Percentiles rank a stretch among this genome's conserved stretches.
phyloP scores from a whole-genome alignment of 2,329 filamentous ascomycete genomes.

The Penicillium expansum region DNA sequence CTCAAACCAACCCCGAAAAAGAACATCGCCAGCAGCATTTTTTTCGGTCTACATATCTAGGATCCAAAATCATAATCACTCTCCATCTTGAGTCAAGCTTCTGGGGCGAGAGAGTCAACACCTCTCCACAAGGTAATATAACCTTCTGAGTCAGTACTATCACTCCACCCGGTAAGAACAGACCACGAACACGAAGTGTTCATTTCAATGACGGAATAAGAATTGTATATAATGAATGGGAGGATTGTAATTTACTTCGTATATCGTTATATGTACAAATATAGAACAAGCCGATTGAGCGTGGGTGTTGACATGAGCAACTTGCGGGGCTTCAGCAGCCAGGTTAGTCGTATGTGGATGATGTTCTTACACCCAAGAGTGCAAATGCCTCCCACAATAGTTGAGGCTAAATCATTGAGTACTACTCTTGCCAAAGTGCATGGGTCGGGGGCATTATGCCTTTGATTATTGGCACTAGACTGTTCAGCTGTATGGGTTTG shows the following conservation, averaged over 20 bases:
- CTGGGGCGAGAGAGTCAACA: neutral
- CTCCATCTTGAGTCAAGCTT: neutral
- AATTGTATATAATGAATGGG: neutral
- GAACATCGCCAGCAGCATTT: too few relatives aligned
- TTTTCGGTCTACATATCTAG: too few relatives aligned
- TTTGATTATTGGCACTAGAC: conserved; percentile 3
- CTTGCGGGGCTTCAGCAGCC: too few relatives aligned
- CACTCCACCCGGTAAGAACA: neutral
- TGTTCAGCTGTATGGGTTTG: conserved; percentile 25
- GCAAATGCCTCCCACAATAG: neutral
- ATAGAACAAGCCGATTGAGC: neutral
- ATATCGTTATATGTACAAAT: neutral
- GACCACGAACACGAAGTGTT: neutral
- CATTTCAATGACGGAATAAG: neutral
- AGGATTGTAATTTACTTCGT: neutral
- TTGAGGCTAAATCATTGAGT: neutral
- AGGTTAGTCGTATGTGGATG: neutral
- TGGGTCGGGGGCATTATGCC: neutral
- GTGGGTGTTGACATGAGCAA: neutral
- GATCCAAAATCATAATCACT: neutral
- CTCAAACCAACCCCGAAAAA: too few relatives aligned
- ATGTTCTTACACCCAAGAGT: neutral
- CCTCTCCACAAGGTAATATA: neutral
- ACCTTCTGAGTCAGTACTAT: neutral
- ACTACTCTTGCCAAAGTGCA: neutral